Base-by-base conservation (phyloP, 1,139 yeast genomes). In the Yamadazyma taylorii region DNA sequence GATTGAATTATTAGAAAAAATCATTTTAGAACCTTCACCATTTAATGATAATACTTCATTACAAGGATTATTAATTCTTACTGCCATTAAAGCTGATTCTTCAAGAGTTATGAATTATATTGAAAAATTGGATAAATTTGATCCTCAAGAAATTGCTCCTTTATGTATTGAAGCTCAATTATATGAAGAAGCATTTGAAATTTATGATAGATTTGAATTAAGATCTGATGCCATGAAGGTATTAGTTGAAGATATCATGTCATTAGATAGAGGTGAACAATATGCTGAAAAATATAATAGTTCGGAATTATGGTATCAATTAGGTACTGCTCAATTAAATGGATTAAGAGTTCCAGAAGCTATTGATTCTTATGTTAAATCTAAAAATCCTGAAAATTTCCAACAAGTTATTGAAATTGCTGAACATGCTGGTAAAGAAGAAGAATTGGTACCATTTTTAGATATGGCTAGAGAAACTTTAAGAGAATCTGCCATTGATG, bases 51-150 rank as follows among this genome's bases (percentile, higher is more conserved):
- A 94, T 63, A 85, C 94, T 48, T 90, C 96, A 31, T 74, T 92
- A 59, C 98, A 92, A 73, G 97, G 96, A 39, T 73, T 92, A 61
- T 73, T 92, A 61, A 78, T 92, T 51, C 76, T 92, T 57, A 92
- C 98, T 47, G 97, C 98, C 27, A 87, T 92, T 60, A 90, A 89
- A 66, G 96, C 96, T 37, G 97, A 92, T 62, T 80, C 89, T 52
- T 72, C 92, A 11, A 85, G 88, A 65, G 97, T 92, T 37, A 66
- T 78, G 50, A 77, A 79, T 40, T 89, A 90, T 63, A 79, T 92
- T 57, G 97, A 92, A 53, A 85, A 88, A 52, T 76, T 92, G 48
- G 96, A 90, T 55, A 85, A 86, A 55, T 94, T 80, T 58, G 97
- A 92, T 59, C 95, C 96, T 22, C 81, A 81, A 48, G 98, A 92